phyloP scores from a whole-genome alignment of 768 basidiomycete genomes.

The Pisolithus albus region DNA sequence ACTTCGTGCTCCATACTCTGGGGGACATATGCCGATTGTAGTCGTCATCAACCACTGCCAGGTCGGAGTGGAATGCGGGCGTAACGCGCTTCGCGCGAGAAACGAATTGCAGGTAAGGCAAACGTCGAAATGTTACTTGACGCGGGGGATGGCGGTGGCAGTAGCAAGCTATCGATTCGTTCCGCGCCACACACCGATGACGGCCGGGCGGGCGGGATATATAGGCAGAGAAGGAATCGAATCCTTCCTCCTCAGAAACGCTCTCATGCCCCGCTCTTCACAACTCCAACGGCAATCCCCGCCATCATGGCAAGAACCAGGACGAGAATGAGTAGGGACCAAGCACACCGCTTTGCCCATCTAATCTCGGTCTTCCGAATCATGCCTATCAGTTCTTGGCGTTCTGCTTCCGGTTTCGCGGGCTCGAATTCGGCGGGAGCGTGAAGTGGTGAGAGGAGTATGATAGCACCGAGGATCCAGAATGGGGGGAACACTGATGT shows the following conservation, averaged over 20 bases:
- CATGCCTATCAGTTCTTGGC: conserved; percentile 21
- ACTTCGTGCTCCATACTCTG: too few species aligned
- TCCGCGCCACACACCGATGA: too few species aligned
- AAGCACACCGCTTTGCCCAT: conserved; percentile 35
- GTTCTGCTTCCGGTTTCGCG: conserved; percentile 32
- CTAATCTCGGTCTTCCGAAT: conserved; percentile 33
- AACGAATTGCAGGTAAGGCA: too few species aligned
- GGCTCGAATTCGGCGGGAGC: conserved; percentile 24
- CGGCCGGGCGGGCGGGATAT: too few species aligned
- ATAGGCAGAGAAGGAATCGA: too few species aligned
- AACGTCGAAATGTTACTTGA: too few species aligned
- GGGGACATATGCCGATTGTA: too few species aligned
- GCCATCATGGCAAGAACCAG: conserved; percentile 1
- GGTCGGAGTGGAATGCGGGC: too few species aligned
- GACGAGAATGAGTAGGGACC: conserved; percentile 7
- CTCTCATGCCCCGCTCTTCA: background rate
- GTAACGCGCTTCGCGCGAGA: too few species aligned
- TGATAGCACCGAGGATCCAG: conserved; percentile 38
- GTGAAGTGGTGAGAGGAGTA: conserved; percentile 35
- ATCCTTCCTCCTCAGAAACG: background rate
- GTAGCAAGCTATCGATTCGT: too few species aligned
- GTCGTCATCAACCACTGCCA: too few species aligned
- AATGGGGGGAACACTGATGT: conserved; percentile 41
- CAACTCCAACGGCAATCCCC: conserved; percentile 3
- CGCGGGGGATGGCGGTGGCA: too few species aligned